Evolutionary conservation across 805 yeast genomes (phyloP).

Genomic region (Candida boidinii): DNA sequence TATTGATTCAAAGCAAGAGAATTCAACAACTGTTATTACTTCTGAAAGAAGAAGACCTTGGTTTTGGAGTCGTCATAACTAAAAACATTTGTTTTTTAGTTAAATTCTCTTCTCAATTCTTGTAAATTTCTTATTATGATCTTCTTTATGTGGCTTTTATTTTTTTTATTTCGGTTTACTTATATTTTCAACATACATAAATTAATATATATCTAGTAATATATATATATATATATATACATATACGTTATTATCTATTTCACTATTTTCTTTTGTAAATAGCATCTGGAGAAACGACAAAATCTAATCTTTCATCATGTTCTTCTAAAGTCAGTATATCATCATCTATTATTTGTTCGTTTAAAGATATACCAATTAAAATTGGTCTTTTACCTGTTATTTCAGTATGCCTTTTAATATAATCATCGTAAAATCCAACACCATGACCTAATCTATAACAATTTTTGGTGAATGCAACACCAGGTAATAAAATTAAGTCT

Average conservation of each 20-base stretch:
- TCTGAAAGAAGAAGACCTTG: constrained; percentile 7
- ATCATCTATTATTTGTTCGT: constrained; percentile 45
- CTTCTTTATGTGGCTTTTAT: neutral
- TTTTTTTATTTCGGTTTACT: neutral
- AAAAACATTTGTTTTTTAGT: neutral
- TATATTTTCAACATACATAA: neutral
- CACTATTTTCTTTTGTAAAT: neutral
- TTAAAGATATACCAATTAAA: constrained; percentile 57
- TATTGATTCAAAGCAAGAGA: constrained; percentile 1
- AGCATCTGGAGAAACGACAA: constrained; percentile 38
- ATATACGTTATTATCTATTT: no score
- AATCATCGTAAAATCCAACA: constrained; percentile 86
- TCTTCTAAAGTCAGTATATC: constrained; percentile 41
- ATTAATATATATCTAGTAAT: no score
- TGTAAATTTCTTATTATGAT: neutral
- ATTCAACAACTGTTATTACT: neutral
- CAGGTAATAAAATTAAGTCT: constrained; percentile 77
- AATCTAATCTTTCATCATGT: constrained; percentile 58
- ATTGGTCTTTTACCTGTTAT: constrained; percentile 27
- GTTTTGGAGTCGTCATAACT: constrained; percentile 14
- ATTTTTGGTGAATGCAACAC: constrained; percentile 59
- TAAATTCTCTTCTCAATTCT: neutral
- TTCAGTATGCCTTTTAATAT: constrained; percentile 40
- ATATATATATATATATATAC: no score
- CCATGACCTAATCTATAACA: constrained; percentile 77